phyloP scores from a whole-genome alignment of 257 asterid genomes.

The Salvia miltiorrhiza region DNA sequence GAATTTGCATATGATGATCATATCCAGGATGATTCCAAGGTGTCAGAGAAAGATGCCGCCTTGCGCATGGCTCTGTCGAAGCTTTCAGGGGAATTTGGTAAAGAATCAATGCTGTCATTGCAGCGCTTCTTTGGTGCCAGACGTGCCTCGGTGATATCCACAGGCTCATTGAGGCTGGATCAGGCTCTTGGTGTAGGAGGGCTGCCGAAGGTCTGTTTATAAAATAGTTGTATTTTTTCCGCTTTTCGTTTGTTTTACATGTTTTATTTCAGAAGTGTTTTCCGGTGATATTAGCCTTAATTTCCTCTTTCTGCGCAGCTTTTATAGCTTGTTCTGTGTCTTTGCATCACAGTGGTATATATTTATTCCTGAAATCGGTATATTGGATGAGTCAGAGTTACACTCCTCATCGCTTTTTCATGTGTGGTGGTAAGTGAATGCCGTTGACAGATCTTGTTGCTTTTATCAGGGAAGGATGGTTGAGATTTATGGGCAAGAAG shows the following conservation, averaged over 20 bases:
- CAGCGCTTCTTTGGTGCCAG: constrained; percentile 84
- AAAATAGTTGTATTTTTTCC: neutral
- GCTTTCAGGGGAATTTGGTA: constrained; percentile 69
- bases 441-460: constrained; percentile 21
- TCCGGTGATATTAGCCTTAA: neutral
- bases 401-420: constrained; percentile 3
- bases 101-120: constrained; percentile 80
- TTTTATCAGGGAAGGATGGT: constrained; percentile 80
- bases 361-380: neutral
- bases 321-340: neutral
- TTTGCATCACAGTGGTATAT: neutral
- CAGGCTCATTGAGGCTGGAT: constrained; percentile 89
- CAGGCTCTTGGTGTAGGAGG: constrained; percentile 96
- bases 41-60: constrained; percentile 67
- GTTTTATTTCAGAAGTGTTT: neutral
- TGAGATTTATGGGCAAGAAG: constrained; percentile 92
- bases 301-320: neutral
- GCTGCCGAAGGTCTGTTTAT: constrained; percentile 73
- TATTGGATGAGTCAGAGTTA: neutral
- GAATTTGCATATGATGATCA: constrained; percentile 66
- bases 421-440: neutral
- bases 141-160: constrained; percentile 73
- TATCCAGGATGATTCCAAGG: constrained; percentile 47
- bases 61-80: constrained; percentile 67
- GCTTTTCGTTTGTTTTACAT: neutral